Conservation (phyloP, 768 basidiomycete genomes). For the Gloeopeniophorella convolvens region DNA sequence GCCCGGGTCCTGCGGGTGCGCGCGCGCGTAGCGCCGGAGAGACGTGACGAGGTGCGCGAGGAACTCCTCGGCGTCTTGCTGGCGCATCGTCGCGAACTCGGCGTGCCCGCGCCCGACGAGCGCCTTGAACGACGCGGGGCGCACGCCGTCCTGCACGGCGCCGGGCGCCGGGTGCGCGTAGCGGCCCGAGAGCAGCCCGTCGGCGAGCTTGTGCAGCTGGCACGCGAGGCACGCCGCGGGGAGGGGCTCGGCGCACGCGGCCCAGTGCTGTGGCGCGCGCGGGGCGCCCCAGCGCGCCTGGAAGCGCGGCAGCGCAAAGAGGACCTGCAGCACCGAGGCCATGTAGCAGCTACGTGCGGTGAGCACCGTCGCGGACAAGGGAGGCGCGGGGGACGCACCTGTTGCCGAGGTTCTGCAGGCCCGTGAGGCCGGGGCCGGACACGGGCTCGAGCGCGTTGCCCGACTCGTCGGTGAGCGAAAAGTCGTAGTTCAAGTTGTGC, state of each 20-base stretch:
- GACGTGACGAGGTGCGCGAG: slow-evolving; percentile 72
- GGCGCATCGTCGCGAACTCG: slow-evolving; percentile 94
- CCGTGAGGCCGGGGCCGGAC: slow-evolving; percentile 85
- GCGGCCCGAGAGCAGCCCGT: slow-evolving; percentile 88
- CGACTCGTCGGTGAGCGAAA: slow-evolving; percentile 80
- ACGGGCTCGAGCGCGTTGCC: slow-evolving; percentile 85
- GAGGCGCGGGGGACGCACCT: slow-evolving; percentile 37
- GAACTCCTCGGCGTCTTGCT: slow-evolving; percentile 97
- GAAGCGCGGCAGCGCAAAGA: slow-evolving; percentile 80
- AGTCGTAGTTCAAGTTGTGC: slow-evolving; percentile 92
- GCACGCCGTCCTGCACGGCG: slow-evolving; percentile 71
- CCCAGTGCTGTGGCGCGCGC: slow-evolving; percentile 43
- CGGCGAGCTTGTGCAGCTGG: slow-evolving; percentile 87
- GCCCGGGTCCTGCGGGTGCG: slow-evolving; percentile 39
- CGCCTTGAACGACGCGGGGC: slow-evolving; percentile 78
- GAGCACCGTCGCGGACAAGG: neutral
- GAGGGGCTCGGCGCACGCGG: slow-evolving; percentile 53
- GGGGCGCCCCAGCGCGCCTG: slow-evolving; percentile 57
- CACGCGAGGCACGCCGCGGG: slow-evolving; percentile 91
- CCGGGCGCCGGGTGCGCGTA: slow-evolving; percentile 62
- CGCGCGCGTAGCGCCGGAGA: slow-evolving; percentile 60
- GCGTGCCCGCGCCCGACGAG: slow-evolving; percentile 89
- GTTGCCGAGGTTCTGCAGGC: slow-evolving; percentile 89
- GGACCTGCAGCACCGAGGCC: slow-evolving; percentile 83
- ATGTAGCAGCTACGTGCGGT: slow-evolving; percentile 76